Evolutionary conservation across 2,329 filamentous ascomycete genomes (phyloP), one percentile per base, ranked within the genome.

Genomic region (Grosmannia clavigera): DNA sequence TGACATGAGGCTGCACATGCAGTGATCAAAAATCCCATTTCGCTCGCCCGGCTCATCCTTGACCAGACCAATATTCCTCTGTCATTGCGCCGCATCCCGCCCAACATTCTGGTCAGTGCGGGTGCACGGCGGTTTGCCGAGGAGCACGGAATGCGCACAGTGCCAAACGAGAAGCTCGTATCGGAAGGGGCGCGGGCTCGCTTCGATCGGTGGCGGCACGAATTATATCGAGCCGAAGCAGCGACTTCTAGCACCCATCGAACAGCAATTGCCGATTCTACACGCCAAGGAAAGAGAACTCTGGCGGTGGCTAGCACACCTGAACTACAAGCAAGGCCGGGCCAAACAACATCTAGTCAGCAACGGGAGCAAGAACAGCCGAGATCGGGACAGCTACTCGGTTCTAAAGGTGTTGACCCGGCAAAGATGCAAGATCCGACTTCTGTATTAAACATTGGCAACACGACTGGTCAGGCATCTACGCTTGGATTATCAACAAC

Each of bases 11-110:
- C 9, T 29, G 46, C 10, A 29, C 22, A 14, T 43, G 35, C 12
- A 95, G 91, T 92, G 68, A 85, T 99, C 70, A 92, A 88, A 66
- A 99, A 99, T 66, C 94, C 94, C 0, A 92, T 99, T 46, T 88
- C 85, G 9, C 78, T 96, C 7, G 94, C 94, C 58, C 88, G 92
- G 55, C 72, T 88, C 46, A 84, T 99, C 31, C 83, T 96, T 27
- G 87, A 96, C 60, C 81, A 82, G 61, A 89, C 90, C 61, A 87
- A 82, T 57, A 80, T 84, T 61, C 84, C 88, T 1, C 74, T 97
- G n/a, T 89, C 90, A 9, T 81, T 97, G 57, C 84, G 88, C 59
- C 85, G 94, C 60, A 91, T 99, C 4, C 92, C 95, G 10, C 94
- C 94, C 11, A 97, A 96, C 67, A 83, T 96, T 29, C 81, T 99